Conservation (phyloP, 73 alveolate species). For the Paramecium primaurelia region DNA sequence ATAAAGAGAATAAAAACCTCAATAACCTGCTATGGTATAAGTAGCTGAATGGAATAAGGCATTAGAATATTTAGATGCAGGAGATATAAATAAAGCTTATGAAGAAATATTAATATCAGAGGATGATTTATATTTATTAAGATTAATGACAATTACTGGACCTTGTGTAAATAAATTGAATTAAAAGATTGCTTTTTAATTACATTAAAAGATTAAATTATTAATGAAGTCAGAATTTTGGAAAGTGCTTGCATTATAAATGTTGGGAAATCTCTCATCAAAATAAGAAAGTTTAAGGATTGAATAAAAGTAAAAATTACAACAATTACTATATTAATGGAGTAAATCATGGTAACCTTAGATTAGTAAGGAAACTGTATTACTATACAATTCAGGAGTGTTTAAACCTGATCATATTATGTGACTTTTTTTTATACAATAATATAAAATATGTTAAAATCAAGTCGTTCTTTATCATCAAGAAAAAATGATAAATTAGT, state of each 20-base stretch:
- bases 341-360: slow-evolving; percentile 29
- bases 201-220: not conserved
- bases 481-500: not conserved
- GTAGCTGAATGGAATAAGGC: slow-evolving; percentile 21
- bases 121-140: slow-evolving; percentile 27
- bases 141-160: slow-evolving; percentile 25
- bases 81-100: not conserved
- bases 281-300: not conserved
- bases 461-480: not conserved
- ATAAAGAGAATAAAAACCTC: not conserved
- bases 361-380: not conserved
- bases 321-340: not conserved
- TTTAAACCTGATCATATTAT: slow-evolving; percentile 15
- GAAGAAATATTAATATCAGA: not conserved
- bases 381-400: slow-evolving; percentile 22
- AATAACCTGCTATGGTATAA: not conserved
- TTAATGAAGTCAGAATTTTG: slow-evolving; percentile 11
- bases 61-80: not conserved
- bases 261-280: not conserved
- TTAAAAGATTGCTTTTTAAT: not conserved
- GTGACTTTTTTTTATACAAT: not conserved
- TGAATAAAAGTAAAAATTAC: not conserved
- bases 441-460: not conserved
- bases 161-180: slow-evolving; percentile 17
- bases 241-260: slow-evolving; percentile 4